Evolutionary conservation across 2,329 filamentous ascomycete species (phyloP), one percentile per base, ranked within the genome.

Genomic region (Rhynchosporium graminicola): DNA sequence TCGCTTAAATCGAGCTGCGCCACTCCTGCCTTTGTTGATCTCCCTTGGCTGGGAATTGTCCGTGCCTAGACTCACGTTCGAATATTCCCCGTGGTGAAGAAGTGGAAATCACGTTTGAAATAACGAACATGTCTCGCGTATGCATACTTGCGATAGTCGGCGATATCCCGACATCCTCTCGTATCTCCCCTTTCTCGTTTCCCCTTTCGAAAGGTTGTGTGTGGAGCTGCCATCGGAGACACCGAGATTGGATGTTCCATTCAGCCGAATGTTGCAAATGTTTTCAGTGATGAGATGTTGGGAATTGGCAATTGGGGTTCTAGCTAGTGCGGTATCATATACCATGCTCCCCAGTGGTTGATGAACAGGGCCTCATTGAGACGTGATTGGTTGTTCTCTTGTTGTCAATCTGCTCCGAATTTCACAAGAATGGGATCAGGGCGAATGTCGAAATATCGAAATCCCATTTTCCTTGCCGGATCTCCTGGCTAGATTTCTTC

Each of bases 1-100:
- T 54, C 51, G 51, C 51, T 52, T 52, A 52, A 52, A 38, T 33
- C 15, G 50, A 52, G 50, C 36, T 31, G 50, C 50, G 50, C 50
- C 36, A 7, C 15, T 33, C 31, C 15, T 26, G 13, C 31, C 31
- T 31, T 48, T 50, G 26, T 15, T 15, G n/a, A 20, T 31, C n/a
- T 33, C n/a, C 20, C 50, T 9, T 31, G 13, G 15, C 4, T 54
- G 51, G 51, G 51, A 54, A 40, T 42, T 42, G 28, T 13, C 51
- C 51, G 51, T 20, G 33, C 29, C 51, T 54, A 54, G 51, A 54
- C 51, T 42, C 51, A 7, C 33, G n/a, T 7, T 52, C 43, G 43
- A 46, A 20, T 10, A 8, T 46, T n/a, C n/a, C n/a, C n/a, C 26
- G n/a, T 26, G 8, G 20, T n/a, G 13, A 42, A n/a, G 12, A 6